Percentiles rank a stretch among this genome's conserved stretches.
Evolutionary conservation across 495 filamentous ascomycete genomes (phyloP).

Genomic region (Xylaria bambusicola): DNA sequence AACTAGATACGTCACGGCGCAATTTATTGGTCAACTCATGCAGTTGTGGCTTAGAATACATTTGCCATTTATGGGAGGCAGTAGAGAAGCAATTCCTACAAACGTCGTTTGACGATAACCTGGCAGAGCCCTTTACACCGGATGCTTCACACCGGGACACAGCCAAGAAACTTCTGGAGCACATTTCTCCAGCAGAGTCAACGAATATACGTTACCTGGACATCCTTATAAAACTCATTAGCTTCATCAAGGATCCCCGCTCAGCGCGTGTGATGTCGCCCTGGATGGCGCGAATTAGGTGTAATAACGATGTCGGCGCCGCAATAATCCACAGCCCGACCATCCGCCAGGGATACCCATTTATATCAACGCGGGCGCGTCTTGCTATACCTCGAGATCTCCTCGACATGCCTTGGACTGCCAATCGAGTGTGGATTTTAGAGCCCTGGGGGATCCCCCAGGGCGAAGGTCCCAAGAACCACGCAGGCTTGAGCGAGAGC

Average conservation of each 20-base stretch:
- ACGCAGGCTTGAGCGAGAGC: neutral
- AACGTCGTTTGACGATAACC: neutral
- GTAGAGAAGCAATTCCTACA: neutral
- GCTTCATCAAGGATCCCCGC: neutral
- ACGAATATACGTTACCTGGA: neutral
- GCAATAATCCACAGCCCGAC: neutral
- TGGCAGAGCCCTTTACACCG: neutral
- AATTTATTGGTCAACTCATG: neutral
- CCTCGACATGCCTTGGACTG: neutral
- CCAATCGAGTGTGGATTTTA: neutral
- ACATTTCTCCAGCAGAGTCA: neutral
- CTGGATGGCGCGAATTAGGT: neutral
- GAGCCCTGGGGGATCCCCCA: neutral
- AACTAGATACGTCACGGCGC: neutral
- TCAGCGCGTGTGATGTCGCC: neutral
- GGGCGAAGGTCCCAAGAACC: neutral
- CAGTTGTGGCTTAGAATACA: neutral
- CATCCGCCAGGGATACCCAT: neutral
- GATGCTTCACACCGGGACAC: neutral
- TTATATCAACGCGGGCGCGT: neutral
- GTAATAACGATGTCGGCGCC: neutral
- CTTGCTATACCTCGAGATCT: neutral
- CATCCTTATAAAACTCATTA: neutral
- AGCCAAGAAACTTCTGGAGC: neutral
- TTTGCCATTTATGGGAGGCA: neutral